These are phyloP conservation scores for Globisporangium irregulare DNA, from an alignment of 352 stramenopile species.

Conservation along the genomic window DNA sequence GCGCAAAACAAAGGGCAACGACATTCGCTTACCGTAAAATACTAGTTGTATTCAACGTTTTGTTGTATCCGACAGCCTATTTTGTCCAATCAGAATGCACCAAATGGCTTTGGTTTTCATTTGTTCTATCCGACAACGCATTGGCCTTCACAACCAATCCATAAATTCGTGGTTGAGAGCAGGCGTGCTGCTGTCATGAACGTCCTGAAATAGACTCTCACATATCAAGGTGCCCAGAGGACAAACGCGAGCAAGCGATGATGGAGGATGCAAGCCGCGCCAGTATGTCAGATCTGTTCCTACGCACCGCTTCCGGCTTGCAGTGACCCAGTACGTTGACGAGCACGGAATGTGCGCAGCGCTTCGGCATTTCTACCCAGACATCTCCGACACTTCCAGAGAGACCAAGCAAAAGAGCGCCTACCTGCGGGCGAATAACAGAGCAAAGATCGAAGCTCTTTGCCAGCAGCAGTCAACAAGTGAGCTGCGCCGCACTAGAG, in stretches of 20 bases:
- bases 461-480: background rate
- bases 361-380: conserved; percentile 4
- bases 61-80: no score
- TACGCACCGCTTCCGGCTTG: conserved; percentile 1
- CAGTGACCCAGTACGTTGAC: background rate
- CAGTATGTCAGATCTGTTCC: background rate
- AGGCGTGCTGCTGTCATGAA: no score
- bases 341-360: background rate
- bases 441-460: background rate
- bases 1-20: no score
- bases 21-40: no score
- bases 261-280: background rate
- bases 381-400: background rate
- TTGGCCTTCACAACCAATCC: no score
- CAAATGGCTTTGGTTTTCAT: no score
- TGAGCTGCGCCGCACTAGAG: background rate
- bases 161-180: no score
- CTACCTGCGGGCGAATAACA: conserved; percentile 9
- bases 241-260: background rate
- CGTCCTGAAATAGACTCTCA: no score
- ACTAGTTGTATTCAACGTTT: no score
- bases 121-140: no score
- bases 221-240: background rate
- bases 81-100: no score
- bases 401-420: conserved; percentile 15